Evolutionary conservation across 169 alveolate species (phyloP).

Genomic region (Plasmodium coatneyi): DNA sequence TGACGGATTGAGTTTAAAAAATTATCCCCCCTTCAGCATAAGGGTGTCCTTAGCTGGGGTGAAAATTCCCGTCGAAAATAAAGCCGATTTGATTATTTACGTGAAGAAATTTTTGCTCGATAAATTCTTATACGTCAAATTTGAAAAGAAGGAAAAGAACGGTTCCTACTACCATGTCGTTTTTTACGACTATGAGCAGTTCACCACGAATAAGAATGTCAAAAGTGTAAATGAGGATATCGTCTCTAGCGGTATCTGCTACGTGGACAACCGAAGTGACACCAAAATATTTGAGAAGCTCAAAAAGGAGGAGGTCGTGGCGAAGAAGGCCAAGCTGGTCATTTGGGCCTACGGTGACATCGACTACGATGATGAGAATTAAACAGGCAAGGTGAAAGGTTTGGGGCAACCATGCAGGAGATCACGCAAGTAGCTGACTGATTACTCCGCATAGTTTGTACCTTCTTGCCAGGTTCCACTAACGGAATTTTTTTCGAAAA

Average conservation of each 20-base stretch:
- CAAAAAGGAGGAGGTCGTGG: conserved; percentile 43
- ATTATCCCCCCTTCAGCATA: conserved; percentile 26
- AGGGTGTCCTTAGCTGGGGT: conserved; percentile 50
- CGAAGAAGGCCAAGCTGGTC: conserved; percentile 42
- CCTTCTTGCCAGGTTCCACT: background rate
- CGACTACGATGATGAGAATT: conserved; percentile 54
- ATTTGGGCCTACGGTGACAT: conserved; percentile 75
- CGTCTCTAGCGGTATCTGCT: conserved; percentile 34
- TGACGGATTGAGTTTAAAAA: conserved; percentile 36
- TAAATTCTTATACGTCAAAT: conserved; percentile 63
- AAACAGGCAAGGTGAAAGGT: background rate
- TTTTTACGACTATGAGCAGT: conserved; percentile 69
- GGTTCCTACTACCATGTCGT: conserved; percentile 21
- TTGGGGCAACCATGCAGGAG: background rate
- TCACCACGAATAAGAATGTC: conserved; percentile 64
- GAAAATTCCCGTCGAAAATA: conserved; percentile 64
- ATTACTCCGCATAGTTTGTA: background rate
- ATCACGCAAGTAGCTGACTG: background rate
- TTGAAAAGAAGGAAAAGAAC: conserved; percentile 46
- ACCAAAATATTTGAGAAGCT: conserved; percentile 72
- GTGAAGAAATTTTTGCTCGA: conserved; percentile 47
- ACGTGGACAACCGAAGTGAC: conserved; percentile 55
- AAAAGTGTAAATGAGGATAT: conserved; percentile 72
- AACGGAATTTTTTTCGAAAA: background rate
- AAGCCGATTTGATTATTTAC: conserved; percentile 35